Evolutionary conservation across 164 flowering plant species (phyloP).

Genomic region (Nymphaea colorata): DNA sequence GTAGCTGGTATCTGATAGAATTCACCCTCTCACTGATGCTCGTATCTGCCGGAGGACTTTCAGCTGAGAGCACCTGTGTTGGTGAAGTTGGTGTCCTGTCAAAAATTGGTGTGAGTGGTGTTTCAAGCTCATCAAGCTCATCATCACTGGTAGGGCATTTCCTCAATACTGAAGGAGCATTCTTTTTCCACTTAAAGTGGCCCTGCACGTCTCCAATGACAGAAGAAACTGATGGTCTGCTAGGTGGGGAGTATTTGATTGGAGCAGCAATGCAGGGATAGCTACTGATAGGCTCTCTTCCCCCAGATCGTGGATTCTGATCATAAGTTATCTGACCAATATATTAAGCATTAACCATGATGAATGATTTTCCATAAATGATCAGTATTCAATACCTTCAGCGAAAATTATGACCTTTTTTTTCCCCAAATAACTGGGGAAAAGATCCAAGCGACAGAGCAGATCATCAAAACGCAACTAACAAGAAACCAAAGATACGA

Average conservation of each 20-base stretch:
- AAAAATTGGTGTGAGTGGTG: conserved; percentile 32
- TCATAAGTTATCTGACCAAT: neutral
- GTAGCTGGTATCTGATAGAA: conserved; percentile 50
- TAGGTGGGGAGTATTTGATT: conserved; percentile 46
- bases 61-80: neutral
- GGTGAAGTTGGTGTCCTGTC: conserved; percentile 16
- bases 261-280: conserved; percentile 62
- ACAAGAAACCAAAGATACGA: no score
- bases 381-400: neutral
- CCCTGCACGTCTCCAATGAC: conserved; percentile 44
- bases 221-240: conserved; percentile 28
- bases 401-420: no score
- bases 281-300: conserved; percentile 25
- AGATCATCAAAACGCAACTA: neutral
- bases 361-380: neutral
- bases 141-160: conserved; percentile 84
- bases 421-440: neutral
- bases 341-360: neutral
- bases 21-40: conserved; percentile 11
- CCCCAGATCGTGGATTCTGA: neutral
- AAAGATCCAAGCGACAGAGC: neutral
- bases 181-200: conserved; percentile 14
- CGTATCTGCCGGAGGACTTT: neutral
- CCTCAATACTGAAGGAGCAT: conserved; percentile 40
- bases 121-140: conserved; percentile 68